A percentile compares a stretch with the other conserved stretches of the same genome.
phyloP scores from a whole-genome alignment of 106 monocot species.

The Xerophyta viscosa region DNA sequence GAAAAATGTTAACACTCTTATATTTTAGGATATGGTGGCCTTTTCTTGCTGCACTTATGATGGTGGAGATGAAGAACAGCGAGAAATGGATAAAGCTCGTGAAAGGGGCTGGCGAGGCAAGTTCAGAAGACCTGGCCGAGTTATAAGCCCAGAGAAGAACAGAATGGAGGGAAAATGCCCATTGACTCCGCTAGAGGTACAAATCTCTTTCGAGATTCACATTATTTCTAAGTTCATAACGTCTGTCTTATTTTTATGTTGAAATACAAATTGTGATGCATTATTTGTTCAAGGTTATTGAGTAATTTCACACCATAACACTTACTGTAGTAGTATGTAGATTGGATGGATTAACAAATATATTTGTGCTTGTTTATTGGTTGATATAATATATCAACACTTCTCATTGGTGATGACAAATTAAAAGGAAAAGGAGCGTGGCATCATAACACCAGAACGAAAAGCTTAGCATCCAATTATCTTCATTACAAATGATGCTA shows the following conservation, averaged over 20 bases:
- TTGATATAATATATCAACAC: no score
- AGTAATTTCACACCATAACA: no score
- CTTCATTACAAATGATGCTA: no score
- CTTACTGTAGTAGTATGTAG: no score
- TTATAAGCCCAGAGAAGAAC: constrained; percentile 55
- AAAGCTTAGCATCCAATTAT: no score
- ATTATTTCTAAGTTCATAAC: no score
- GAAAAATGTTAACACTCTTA: neutral
- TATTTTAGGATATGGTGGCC: constrained; percentile 89
- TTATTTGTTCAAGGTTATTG: no score
- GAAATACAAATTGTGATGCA: neutral
- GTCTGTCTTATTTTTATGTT: neutral
- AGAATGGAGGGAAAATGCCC: constrained; percentile 90
- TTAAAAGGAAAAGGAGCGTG: no score
- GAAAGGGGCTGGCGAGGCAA: constrained; percentile 97
- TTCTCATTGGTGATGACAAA: no score
- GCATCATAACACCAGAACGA: no score
- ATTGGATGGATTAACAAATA: no score
- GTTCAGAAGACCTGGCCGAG: constrained; percentile 61
- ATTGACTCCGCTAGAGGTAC: constrained; percentile 87
- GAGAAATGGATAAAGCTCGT: constrained; percentile 88
- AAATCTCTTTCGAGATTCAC: constrained; percentile 1
- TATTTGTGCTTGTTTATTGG: no score
- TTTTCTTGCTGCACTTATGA: constrained; percentile 95
- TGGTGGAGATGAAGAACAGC: constrained; percentile 71